These are phyloP conservation scores for Fonsecaea pugnacius DNA, from an alignment of 2,329 filamentous ascomycete genomes.

Conservation along the genomic window DNA sequence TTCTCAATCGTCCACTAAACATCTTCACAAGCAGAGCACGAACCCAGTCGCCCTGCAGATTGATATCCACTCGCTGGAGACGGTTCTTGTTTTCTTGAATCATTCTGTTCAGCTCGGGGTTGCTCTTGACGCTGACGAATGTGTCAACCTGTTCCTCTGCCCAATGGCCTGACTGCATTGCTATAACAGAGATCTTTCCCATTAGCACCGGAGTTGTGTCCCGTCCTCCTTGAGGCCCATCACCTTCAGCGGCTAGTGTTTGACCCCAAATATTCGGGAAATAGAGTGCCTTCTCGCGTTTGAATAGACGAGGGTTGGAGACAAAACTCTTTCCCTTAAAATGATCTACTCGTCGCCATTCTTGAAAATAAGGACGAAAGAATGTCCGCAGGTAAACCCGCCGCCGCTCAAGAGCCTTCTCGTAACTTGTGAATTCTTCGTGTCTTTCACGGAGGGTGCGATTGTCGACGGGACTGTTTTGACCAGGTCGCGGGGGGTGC, in stretches of 20 bases:
- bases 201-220: constrained; percentile 77
- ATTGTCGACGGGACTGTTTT: constrained; percentile 78
- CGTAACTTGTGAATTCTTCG: constrained; percentile 81
- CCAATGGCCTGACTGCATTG: constrained; percentile 82
- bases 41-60: constrained; percentile 80
- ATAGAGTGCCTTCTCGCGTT: constrained; percentile 78
- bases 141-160: constrained; percentile 77
- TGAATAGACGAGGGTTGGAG: constrained; percentile 82
- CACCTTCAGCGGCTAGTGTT: constrained; percentile 60
- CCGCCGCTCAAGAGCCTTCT: constrained; percentile 78
- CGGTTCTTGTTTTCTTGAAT: constrained; percentile 57
- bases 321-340: constrained; percentile 88
- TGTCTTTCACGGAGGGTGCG: constrained; percentile 70
- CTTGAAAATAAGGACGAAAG: constrained; percentile 88
- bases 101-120: constrained; percentile 70
- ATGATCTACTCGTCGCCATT: constrained; percentile 86
- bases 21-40: constrained; percentile 61
- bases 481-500: constrained; percentile 71
- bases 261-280: constrained; percentile 89
- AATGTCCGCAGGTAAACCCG: constrained; percentile 79
- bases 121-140: constrained; percentile 69
- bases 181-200: constrained; percentile 77
- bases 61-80: constrained; percentile 82
- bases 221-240: constrained; percentile 52
- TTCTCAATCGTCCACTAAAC: constrained; percentile 58